Evolutionary conservation across 768 basidiomycete genomes (phyloP).

Genomic region (Boletus rubroflammeus): DNA sequence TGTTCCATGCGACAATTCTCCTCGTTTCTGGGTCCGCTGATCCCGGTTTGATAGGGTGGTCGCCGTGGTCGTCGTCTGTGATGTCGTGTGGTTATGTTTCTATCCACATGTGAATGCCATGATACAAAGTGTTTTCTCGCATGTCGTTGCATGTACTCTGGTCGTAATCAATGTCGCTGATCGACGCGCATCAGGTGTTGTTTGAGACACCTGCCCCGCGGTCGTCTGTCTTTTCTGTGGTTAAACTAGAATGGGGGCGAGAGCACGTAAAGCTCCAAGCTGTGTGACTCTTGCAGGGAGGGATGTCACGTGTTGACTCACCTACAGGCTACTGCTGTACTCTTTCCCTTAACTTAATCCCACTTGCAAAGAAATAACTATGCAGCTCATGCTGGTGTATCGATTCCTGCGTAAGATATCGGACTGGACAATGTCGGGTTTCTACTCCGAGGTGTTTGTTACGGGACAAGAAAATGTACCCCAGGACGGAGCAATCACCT

Average conservation of each 20-base stretch:
- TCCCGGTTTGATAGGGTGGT: slow-evolving; percentile 68
- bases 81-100: slow-evolving; percentile 20
- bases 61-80: slow-evolving; percentile 96
- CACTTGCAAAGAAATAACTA: slow-evolving; percentile 11
- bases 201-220: slow-evolving; percentile 67
- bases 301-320: not conserved
- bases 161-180: slow-evolving; percentile 62
- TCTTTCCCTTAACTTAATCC: not conserved
- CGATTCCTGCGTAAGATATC: slow-evolving; percentile 57
- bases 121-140: slow-evolving; percentile 24
- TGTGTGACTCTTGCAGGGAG: not conserved
- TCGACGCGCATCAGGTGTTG: slow-evolving; percentile 78
- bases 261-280: not conserved
- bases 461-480: slow-evolving; percentile 57
- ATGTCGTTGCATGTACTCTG: slow-evolving; percentile 35
- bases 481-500: slow-evolving; percentile 37
- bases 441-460: slow-evolving; percentile 59
- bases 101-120: slow-evolving; percentile 9
- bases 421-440: slow-evolving; percentile 55
- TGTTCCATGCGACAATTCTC: slow-evolving; percentile 10
- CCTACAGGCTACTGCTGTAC: too few species aligned
- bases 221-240: slow-evolving; percentile 42
- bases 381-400: slow-evolving; percentile 56
- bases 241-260: not conserved
- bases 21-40: not conserved